Evolutionary conservation across 257 asterid genomes (phyloP), one percentile per base, ranked within the genome.

Genomic region (Plantago major): DNA sequence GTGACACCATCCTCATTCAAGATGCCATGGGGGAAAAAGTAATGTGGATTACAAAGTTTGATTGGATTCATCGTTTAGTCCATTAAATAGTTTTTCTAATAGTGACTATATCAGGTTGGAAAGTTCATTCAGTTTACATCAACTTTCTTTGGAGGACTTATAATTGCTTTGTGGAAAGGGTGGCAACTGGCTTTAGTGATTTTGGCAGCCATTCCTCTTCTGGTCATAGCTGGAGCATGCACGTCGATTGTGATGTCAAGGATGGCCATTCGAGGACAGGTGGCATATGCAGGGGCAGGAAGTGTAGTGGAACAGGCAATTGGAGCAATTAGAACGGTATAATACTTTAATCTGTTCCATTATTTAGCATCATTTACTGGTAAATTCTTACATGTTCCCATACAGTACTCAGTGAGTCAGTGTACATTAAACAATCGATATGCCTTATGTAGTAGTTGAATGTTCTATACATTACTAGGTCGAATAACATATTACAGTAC

Each of bases 11-110:
- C 65, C 85, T 85, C 63, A 84, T 89, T 46, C 97, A 89, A 78
- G 94, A 89, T 18, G 95, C 97, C 57, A 82, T 89, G 87, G 91
- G 95, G 0, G 94, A 82, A 75, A 89, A 89, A 59, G 95, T 89
- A 67, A 30, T 11, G 22, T 19, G 7, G 56, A 50, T 50, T 6
- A 30, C 22, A 11, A 52, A 19, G 12, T 19, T 26, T 22, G 58
- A 11, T 10, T 33, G 10, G 38, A 15, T 28, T 15, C 8, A 8
- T 18, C 19, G 7, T 0, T 57, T 12, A 15, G 10, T 18, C 26
- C 11, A 46, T 52, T 57, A 10, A 59, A 16, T 17, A 50, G 14
- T 53, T 33, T 46, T 10, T 42, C 17, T 12, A 33, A 33, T 4
- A 33, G 40, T 33, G 40, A 33, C 62, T 28, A 45, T 57, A 45